These are phyloP conservation scores for Yamadazyma nakazawae DNA, from an alignment of 805 yeast species.

Conservation along the genomic window DNA sequence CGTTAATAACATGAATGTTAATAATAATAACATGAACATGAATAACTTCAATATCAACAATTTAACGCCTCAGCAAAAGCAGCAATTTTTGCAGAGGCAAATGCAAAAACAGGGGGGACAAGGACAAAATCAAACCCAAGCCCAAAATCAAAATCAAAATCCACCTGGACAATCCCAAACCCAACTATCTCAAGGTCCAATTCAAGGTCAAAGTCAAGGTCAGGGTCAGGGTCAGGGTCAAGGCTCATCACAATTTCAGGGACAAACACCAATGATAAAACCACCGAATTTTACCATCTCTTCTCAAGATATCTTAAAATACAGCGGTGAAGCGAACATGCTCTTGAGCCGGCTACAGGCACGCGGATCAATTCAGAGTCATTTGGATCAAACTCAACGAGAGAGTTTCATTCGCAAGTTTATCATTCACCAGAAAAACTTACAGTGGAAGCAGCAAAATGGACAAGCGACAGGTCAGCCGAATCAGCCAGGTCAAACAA, in stretches of 20 bases:
- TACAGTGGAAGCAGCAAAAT: constrained; percentile 29
- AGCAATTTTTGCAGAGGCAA: constrained; percentile 36
- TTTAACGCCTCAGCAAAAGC: constrained; percentile 34
- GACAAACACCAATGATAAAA: constrained; percentile 11
- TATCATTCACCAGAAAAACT: constrained; percentile 37
- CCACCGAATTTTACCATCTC: constrained; percentile 33
- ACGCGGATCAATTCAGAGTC: constrained; percentile 30
- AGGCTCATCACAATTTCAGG: background rate
- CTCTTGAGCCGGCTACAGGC: constrained; percentile 34
- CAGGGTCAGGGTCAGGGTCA: constrained; percentile 20
- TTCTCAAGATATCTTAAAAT: constrained; percentile 37
- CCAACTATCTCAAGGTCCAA: background rate
- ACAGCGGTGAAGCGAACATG: constrained; percentile 39
- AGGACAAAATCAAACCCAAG: constrained; percentile 20
- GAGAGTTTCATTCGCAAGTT: constrained; percentile 38
- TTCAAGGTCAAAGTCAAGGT: constrained; percentile 4
- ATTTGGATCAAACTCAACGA: constrained; percentile 35
- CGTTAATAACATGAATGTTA: constrained; percentile 9
- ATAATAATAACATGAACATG: constrained; percentile 12
- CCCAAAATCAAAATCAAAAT: background rate
- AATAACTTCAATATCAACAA: constrained; percentile 13
- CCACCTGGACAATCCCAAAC: background rate
- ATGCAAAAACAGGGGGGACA: constrained; percentile 23
- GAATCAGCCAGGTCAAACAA: constrained; percentile 11
- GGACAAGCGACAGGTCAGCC: no score